phyloP scores from a whole-genome alignment of 1,284 basidiomycete species.

The Leucoagaricus sp. region DNA sequence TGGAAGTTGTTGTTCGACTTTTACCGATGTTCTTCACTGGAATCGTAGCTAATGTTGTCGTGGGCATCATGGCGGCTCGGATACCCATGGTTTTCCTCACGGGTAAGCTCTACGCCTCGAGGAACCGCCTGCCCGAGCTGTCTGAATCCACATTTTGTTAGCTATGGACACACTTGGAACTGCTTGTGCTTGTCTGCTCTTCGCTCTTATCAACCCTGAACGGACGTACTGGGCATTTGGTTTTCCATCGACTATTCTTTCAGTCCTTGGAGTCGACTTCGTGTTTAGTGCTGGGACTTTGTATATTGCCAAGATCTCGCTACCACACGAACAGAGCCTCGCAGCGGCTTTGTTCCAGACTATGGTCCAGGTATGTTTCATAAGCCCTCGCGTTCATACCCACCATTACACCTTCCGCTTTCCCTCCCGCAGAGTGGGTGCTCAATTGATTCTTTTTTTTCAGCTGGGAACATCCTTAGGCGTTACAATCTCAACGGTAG shows the following conservation, averaged over 20 bases:
- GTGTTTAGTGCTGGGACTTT: slow-evolving; percentile 75
- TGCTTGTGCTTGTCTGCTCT: slow-evolving; percentile 64
- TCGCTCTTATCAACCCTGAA: slow-evolving; percentile 66
- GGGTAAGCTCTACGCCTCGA: no score
- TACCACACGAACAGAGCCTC: slow-evolving; percentile 77
- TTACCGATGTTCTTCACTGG: slow-evolving; percentile 79
- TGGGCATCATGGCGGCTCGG: slow-evolving; percentile 60
- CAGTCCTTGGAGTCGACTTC: slow-evolving; percentile 81
- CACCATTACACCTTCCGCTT: background rate
- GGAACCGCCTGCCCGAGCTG: no score
- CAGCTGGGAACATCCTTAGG: slow-evolving; percentile 79
- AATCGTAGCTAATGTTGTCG: slow-evolving; percentile 68
- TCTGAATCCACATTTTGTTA: slow-evolving; percentile 6
- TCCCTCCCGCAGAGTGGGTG: background rate
- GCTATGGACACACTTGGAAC: slow-evolving; percentile 60
- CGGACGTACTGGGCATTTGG: slow-evolving; percentile 78
- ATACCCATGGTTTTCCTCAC: slow-evolving; percentile 58
- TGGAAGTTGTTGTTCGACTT: slow-evolving; percentile 76
- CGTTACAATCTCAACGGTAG: slow-evolving; percentile 74
- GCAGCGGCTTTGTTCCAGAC: slow-evolving; percentile 79
- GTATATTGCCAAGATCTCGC: slow-evolving; percentile 74
- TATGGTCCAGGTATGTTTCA: slow-evolving; percentile 62
- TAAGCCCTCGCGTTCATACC: no score
- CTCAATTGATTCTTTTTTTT: background rate
- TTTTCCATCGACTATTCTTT: slow-evolving; percentile 75